Conservation (phyloP, 805 yeast species). For the Saturnispora gosingensis region DNA sequence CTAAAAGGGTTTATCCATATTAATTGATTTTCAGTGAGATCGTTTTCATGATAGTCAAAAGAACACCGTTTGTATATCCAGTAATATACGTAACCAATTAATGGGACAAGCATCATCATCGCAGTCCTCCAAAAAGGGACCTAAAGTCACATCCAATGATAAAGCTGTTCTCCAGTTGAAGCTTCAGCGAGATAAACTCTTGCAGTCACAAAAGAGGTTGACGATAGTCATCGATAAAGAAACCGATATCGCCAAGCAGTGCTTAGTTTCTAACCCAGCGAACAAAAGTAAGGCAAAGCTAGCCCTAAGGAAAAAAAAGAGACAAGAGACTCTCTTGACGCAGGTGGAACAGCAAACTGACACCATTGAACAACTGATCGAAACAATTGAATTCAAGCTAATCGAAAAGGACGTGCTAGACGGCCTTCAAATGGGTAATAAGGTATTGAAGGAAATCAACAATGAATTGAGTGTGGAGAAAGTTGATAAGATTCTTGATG, state of each 20-base stretch:
- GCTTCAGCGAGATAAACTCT: conserved; percentile 76
- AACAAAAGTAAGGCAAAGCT: conserved; percentile 56
- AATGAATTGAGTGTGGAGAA: conserved; percentile 66
- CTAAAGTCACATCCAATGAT: conserved; percentile 74
- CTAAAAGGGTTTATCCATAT: neutral
- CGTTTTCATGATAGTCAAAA: neutral
- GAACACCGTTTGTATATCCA: neutral
- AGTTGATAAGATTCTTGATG: conserved; percentile 79
- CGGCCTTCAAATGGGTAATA: conserved; percentile 76
- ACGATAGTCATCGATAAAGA: conserved; percentile 52
- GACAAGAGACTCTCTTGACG: conserved; percentile 62
- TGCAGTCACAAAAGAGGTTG: conserved; percentile 59
- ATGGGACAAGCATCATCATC: conserved; percentile 27
- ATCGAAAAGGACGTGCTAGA: conserved; percentile 77
- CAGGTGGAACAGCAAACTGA: conserved; percentile 72
- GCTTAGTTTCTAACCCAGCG: conserved; percentile 34
- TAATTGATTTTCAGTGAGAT: neutral
- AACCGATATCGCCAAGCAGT: conserved; percentile 46
- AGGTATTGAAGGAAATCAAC: conserved; percentile 66
- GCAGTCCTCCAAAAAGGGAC: conserved; percentile 29
- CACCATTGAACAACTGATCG: conserved; percentile 68
- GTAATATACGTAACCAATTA: neutral
- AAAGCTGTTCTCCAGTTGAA: conserved; percentile 80
- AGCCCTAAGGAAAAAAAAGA: conserved; percentile 68
- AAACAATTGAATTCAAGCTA: conserved; percentile 78